Conservation (phyloP, 2,329 filamentous ascomycete genomes). For the Zymoseptoria pseudotritici region DNA sequence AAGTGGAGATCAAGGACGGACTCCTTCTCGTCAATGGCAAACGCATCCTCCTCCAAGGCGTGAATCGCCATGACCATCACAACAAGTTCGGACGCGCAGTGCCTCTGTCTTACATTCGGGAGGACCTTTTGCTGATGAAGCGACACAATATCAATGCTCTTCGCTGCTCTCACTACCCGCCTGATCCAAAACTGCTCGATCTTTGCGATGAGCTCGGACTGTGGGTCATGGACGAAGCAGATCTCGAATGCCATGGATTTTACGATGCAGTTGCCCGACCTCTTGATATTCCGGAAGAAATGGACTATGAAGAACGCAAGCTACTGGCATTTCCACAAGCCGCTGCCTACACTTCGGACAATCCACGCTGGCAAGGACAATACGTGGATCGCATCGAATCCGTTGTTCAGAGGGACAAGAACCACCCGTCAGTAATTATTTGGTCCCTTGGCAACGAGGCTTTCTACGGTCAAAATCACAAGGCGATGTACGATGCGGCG, state of each 20-base stretch:
- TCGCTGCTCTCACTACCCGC: conserved; percentile 59
- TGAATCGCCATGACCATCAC: conserved; percentile 64
- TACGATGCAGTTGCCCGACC: conserved; percentile 11
- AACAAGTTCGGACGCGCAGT: conserved; percentile 55
- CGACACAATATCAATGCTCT: conserved; percentile 62
- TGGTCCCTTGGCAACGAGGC: conserved; percentile 68
- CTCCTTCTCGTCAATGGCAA: conserved; percentile 55
- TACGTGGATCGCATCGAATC: conserved; percentile 60
- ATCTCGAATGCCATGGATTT: conserved; percentile 40
- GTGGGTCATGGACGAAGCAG: conserved; percentile 52
- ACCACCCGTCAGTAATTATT: conserved; percentile 59
- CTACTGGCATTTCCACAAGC: conserved; percentile 47
- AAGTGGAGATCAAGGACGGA: conserved; percentile 53
- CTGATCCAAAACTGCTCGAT: conserved; percentile 50
- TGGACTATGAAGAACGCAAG: conserved; percentile 56
- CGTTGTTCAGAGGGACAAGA: conserved; percentile 61
- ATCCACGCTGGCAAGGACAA: conserved; percentile 51
- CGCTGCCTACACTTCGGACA: conserved; percentile 53
- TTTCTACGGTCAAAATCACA: conserved; percentile 61
- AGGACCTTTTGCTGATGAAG: conserved; percentile 60
- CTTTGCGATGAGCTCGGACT: conserved; percentile 58
- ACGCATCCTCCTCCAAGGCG: conserved; percentile 52
- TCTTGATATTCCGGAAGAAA: conserved; percentile 22
- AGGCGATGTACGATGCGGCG: conserved; percentile 58
- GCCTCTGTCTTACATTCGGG: conserved; percentile 51